Evolutionary conservation across 1,284 basidiomycete species (phyloP), one percentile per base, ranked within the genome.

Genomic region (Vanrija sp.): DNA sequence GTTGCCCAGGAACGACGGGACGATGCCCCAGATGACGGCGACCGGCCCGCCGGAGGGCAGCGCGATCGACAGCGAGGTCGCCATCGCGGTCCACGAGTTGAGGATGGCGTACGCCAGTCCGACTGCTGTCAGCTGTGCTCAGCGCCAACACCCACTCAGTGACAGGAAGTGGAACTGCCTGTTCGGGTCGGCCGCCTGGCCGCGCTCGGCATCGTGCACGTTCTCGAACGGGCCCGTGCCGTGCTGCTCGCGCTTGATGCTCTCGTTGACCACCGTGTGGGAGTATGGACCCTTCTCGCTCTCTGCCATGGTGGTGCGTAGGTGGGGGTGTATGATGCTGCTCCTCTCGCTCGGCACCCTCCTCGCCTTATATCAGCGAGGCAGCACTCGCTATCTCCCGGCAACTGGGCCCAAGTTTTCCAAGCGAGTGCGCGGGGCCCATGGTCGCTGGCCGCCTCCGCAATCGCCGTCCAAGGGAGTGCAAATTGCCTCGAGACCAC

Each of bases 11-110:
- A 69, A 66, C 4, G 71, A 67, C 3, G 67, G 66, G 26, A 76
- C 48, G 51, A 78, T 67, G 28, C 76, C 76, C 72, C 72, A 78
- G 43, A 77, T 65, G 10, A 75, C 67, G 3, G 73, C 73, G 5
- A 65, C 64, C 6, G 75, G 73, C 2, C 75, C 75, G 6, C 75
- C 75, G 2, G 68, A 72, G 21, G 70, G 59, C 21, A 78, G 61
- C 10, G 62, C 62, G 44, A 68, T 54, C 8, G 61, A 62, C 3
- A 66, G 47, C 2, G 64, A 65, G 4, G 63, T 57, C 3, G 62
- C 62, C 66, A 68, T 68, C 5, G 66, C 66, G 4, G 62, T 65
- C 63, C 63, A 65, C 8, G 28, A 38, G 46, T 68, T 68, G 34
- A 65, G 53, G 49, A 68, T 62, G 26, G 66, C 66, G 54, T 65